These are phyloP conservation scores for Hygrophorus pudorinus DNA, from an alignment of 768 basidiomycete genomes.

Conservation along the genomic window DNA sequence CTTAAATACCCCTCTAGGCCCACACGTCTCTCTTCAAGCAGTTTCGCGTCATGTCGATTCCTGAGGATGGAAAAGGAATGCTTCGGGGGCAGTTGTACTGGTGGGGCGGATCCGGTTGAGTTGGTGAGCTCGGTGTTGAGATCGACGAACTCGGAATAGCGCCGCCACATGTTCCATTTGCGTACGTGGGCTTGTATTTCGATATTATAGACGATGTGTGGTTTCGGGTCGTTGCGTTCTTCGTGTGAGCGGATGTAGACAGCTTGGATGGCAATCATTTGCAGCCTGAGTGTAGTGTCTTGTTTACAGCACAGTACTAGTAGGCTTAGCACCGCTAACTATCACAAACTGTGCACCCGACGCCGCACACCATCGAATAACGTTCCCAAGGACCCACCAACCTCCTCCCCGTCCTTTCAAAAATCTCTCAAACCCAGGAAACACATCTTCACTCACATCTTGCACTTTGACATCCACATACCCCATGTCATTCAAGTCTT, in stretches of 20 bases:
- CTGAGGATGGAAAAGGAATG: conserved; percentile 62
- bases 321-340: conserved; percentile 23
- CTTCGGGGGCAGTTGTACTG: conserved; percentile 76
- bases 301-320: conserved; percentile 4
- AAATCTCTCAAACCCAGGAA: conserved; percentile 46
- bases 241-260: conserved; percentile 62
- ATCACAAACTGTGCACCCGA: conserved; percentile 42
- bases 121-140: conserved; percentile 75
- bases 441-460: conserved; percentile 48
- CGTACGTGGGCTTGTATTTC: conserved; percentile 81
- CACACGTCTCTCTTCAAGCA: conserved; percentile 66
- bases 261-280: conserved; percentile 69
- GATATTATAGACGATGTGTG: conserved; percentile 77
- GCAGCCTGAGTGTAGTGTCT: conserved; percentile 7
- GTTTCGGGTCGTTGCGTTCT: conserved; percentile 56
- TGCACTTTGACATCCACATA: conserved; percentile 43
- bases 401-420: conserved; percentile 29
- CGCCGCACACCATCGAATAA: conserved; percentile 25
- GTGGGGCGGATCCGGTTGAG: conserved; percentile 73
- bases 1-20: conserved; percentile 82
- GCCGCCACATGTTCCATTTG: conserved; percentile 89
- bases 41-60: conserved; percentile 43
- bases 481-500: conserved; percentile 36
- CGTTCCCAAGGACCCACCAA: conserved; percentile 34
- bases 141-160: conserved; percentile 91